Conservation (phyloP, 1,284 basidiomycete genomes). For the Neolentinus lepideus region DNA sequence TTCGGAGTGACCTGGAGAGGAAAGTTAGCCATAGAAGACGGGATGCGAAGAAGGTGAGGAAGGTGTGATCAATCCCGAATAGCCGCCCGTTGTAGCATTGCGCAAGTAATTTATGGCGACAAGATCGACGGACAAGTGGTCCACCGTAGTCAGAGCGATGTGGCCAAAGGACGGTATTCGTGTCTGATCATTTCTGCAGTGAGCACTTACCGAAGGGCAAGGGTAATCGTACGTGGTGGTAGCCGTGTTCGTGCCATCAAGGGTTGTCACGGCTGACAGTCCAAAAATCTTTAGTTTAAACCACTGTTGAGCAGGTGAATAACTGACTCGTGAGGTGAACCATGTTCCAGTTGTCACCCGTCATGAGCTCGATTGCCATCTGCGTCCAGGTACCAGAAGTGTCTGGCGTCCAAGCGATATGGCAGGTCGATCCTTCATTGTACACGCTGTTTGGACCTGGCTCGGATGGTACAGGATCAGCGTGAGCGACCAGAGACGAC, state of each 20-base stretch:
- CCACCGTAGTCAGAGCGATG: too few species aligned
- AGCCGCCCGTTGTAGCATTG: too few species aligned
- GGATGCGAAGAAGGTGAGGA: too few species aligned
- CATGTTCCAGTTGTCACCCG: conserved; percentile 70
- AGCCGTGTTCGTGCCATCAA: conserved; percentile 48
- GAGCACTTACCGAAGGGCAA: conserved; percentile 61
- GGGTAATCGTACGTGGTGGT: conserved; percentile 41
- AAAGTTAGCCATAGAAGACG: too few species aligned
- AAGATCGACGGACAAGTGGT: too few species aligned
- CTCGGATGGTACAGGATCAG: conserved; percentile 14
- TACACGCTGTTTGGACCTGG: conserved; percentile 52
- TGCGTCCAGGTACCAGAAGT: conserved; percentile 49
- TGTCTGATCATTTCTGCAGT: too few species aligned
- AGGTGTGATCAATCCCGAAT: too few species aligned
- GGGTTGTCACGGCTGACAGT: conserved; percentile 45
- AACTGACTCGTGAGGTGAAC: conserved; percentile 54
- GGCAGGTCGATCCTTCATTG: conserved; percentile 47
- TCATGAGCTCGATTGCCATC: conserved; percentile 75
- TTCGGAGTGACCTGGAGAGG: conserved; percentile 52
- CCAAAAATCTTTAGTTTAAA: neutral
- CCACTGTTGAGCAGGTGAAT: neutral
- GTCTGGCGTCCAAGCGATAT: conserved; percentile 50
- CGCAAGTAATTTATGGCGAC: too few species aligned
- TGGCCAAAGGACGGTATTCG: too few species aligned
- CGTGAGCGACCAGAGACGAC: conserved; percentile 6